Conservation (phyloP, 768 basidiomycete genomes). For the Trametes coccinea region DNA sequence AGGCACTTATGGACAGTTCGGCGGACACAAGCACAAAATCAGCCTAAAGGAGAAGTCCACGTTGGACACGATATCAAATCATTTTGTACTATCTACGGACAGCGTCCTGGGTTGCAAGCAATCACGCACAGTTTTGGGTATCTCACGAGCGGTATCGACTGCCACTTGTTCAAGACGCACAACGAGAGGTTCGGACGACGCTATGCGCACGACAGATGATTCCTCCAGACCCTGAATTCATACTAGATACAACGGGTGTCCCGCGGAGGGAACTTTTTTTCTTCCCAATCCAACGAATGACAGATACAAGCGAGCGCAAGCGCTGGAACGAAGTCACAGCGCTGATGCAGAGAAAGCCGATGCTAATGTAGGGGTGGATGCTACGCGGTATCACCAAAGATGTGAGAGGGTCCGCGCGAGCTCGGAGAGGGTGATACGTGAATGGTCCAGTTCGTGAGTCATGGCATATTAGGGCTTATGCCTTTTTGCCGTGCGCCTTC, state of each 20-base stretch:
- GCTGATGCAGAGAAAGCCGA: neutral
- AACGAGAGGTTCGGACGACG: no score
- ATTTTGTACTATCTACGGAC: neutral
- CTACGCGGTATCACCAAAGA: neutral
- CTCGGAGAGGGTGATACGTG: neutral
- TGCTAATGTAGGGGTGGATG: neutral
- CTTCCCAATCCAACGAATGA: slow-evolving; percentile 15
- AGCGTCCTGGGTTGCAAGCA: neutral
- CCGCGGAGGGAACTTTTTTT: slow-evolving; percentile 14
- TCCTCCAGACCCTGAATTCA: slow-evolving; percentile 3
- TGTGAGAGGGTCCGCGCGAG: neutral
- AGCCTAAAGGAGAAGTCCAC: neutral
- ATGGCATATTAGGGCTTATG: neutral
- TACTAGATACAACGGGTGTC: slow-evolving; percentile 17
- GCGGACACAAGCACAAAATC: slow-evolving; percentile 1
- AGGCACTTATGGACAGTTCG: slow-evolving; percentile 69
- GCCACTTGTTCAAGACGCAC: no score
- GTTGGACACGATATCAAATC: neutral
- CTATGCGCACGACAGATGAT: no score
- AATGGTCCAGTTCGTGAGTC: neutral
- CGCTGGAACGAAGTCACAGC: neutral
- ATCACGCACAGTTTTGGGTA: neutral
- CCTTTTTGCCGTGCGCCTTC: slow-evolving; percentile 22
- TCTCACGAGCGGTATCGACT: neutral
- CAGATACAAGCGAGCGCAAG: slow-evolving; percentile 10